These are phyloP conservation scores for Populus trichocarpa DNA, from an alignment of 441 rosid genomes.

Conservation along the genomic window DNA sequence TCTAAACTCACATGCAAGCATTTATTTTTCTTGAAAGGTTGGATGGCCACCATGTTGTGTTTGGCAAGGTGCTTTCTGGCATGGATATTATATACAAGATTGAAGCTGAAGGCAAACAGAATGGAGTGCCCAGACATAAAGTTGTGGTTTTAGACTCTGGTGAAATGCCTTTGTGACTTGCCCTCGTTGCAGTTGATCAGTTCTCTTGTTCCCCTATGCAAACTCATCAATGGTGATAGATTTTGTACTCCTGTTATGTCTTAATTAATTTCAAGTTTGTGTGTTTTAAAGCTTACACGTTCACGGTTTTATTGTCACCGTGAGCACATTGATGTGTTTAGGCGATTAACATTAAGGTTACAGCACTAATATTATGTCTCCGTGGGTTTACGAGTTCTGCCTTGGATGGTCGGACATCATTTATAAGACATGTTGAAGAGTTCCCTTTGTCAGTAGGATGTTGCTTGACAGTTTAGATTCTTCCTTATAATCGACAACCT, in stretches of 20 bases:
- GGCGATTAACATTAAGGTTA: not conserved
- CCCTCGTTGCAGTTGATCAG: not conserved
- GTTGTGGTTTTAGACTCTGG: conserved; percentile 75
- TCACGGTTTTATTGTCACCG: not conserved
- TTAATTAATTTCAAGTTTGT: not conserved
- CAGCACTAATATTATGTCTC: not conserved
- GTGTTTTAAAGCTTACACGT: not conserved
- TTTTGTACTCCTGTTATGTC: not conserved
- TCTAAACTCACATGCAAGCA: not conserved
- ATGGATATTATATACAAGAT: conserved; percentile 81
- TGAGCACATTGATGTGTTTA: not conserved
- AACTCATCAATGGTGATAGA: not conserved
- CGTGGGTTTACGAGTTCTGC: not conserved
- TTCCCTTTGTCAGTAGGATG: not conserved
- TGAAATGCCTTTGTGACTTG: conserved; percentile 50
- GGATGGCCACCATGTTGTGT: conserved; percentile 86
- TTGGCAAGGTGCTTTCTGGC: conserved; percentile 81
- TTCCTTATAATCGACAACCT: too few relatives aligned
- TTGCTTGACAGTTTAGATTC: too few relatives aligned
- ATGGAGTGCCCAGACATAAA: conserved; percentile 61
- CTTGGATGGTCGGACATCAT: not conserved
- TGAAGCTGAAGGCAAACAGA: conserved; percentile 76
- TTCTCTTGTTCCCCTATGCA: not conserved
- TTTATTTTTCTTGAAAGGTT: conserved; percentile 39
- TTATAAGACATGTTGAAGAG: not conserved